These are phyloP conservation scores for Phaeosphaeriaceae sp. DNA, from an alignment of 2,329 filamentous ascomycete species.

Conservation along the genomic window DNA sequence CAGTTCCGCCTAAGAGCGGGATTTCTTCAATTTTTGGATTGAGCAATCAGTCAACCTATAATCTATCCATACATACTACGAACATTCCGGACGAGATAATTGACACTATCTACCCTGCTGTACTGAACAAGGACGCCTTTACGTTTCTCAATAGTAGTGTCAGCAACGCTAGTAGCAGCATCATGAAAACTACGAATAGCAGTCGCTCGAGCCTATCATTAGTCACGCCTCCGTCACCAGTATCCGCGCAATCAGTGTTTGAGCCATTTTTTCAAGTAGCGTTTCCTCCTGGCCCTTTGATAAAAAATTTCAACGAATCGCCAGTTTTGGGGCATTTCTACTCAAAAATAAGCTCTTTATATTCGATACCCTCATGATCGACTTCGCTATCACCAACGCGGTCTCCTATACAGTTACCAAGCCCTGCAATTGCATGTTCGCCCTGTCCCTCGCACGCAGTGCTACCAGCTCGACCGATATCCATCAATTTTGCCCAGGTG, in stretches of 20 bases:
- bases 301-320: conserved; percentile 4
- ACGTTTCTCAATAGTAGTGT: conserved; percentile 25
- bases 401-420: conserved; percentile 15
- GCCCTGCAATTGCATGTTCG: conserved; percentile 25
- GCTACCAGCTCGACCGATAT: conserved; percentile 18
- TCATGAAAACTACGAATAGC: conserved; percentile 10
- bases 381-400: conserved; percentile 13
- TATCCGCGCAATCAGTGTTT: conserved; percentile 14
- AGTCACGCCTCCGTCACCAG: conserved; percentile 17
- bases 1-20: conserved; percentile 48
- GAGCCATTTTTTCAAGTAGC: conserved; percentile 32
- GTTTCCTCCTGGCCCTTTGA: conserved; percentile 23
- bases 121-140: conserved; percentile 33
- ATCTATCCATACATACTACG: conserved; percentile 39
- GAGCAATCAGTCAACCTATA: conserved; percentile 17
- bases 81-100: conserved; percentile 32
- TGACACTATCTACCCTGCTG: conserved; percentile 35
- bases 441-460: conserved; percentile 28
- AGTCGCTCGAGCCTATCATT: conserved; percentile 15
- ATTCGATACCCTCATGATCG: conserved; percentile 20
- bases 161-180: conserved; percentile 9
- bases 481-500: conserved; percentile 30
- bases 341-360: conserved; percentile 26
- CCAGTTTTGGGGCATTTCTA: conserved; percentile 14
- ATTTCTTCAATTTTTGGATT: conserved; percentile 23